These are phyloP conservation scores for Eucalyptus guilfoylei DNA, from an alignment of 345 rosid species.

Conservation along the genomic window DNA sequence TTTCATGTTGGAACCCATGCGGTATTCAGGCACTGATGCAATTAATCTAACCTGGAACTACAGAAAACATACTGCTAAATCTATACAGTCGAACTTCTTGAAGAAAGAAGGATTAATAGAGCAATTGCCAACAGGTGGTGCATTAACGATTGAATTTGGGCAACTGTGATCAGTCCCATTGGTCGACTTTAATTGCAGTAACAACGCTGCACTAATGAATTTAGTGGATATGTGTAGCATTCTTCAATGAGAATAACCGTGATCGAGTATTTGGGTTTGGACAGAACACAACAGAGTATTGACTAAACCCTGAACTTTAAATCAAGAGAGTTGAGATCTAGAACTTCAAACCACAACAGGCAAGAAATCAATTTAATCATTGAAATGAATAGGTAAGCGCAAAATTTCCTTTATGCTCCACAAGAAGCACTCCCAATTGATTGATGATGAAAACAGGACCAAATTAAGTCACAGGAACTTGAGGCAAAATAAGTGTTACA, in stretches of 20 bases:
- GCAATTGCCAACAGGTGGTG: conserved; percentile 43
- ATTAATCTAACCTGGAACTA: conserved; percentile 55
- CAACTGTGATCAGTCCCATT: conserved; percentile 26
- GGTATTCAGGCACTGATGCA: conserved; percentile 91
- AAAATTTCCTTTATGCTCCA: neutral
- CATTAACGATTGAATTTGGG: conserved; percentile 47
- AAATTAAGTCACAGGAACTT: neutral
- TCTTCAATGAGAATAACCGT: neutral
- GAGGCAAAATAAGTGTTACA: neutral
- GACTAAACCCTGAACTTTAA: neutral
- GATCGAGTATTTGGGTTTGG: neutral
- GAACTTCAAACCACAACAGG: neutral
- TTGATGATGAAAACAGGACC: neutral
- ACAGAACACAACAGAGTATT: neutral
- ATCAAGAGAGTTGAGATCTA: neutral
- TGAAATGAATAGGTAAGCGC: neutral
- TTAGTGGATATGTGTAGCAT: neutral
- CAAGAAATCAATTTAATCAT: neutral
- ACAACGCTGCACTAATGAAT: neutral
- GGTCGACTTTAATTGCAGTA: neutral
- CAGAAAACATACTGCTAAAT: conserved; percentile 31
- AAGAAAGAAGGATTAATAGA: conserved; percentile 58
- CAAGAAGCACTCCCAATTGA: neutral
- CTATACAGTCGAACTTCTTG: conserved; percentile 60
- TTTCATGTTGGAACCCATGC: conserved; percentile 54